Conservation (phyloP, 1,284 basidiomycete genomes). For the Puccinia coronata region DNA sequence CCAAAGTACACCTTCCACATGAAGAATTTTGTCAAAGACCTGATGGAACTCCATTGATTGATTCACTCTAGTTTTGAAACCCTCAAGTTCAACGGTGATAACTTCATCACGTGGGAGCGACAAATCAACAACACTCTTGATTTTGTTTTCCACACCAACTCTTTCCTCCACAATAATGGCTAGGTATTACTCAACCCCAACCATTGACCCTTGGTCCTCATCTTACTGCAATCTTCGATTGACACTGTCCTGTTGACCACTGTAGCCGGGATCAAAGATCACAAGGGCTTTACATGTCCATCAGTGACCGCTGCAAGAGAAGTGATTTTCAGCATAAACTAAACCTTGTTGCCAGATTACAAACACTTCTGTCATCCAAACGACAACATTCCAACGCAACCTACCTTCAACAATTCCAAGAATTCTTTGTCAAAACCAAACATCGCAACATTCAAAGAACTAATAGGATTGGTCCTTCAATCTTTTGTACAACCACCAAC, state of each 20-base stretch:
- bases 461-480: background rate
- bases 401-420: too few relatives aligned
- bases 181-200: too few relatives aligned
- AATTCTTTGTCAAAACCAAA: too few relatives aligned
- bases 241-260: background rate
- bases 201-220: background rate
- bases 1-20: background rate
- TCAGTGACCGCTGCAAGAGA: background rate
- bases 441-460: background rate
- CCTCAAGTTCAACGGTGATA: background rate
- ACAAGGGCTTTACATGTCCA: background rate
- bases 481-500: background rate
- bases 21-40: conserved; percentile 2
- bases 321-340: background rate
- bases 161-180: too few relatives aligned
- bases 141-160: too few relatives aligned
- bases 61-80: background rate
- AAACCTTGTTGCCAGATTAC: background rate
- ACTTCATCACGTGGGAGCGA: too few relatives aligned
- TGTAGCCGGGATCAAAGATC: background rate
- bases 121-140: background rate
- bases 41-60: background rate
- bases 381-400: background rate
- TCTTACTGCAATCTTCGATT: background rate
- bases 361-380: background rate